Percentiles rank a stretch among this genome's conserved stretches.
phyloP scores from a whole-genome alignment of 352 stramenopile species.

The Pythium oligandrum region DNA sequence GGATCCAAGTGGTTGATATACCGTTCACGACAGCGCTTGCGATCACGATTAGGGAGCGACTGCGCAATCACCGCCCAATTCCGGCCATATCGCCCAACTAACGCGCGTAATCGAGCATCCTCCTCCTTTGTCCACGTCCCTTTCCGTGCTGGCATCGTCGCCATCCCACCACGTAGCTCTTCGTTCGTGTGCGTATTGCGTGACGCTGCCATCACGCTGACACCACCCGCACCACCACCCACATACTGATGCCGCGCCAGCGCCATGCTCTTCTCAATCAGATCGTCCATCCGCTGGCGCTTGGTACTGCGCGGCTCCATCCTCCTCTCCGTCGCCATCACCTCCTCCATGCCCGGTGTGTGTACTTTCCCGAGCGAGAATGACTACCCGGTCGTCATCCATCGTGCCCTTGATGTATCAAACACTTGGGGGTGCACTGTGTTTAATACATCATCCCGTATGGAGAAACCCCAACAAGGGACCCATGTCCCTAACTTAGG shows the following conservation, averaged over 20 bases:
- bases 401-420: too few species aligned
- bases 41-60: conserved; percentile 37
- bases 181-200: too few species aligned
- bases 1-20: conserved; percentile 66
- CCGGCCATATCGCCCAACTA: conserved; percentile 33
- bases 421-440: too few species aligned
- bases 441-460: too few species aligned
- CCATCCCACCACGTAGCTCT: too few species aligned
- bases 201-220: too few species aligned
- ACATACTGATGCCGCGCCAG: conserved; percentile 20
- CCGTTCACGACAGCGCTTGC: conserved; percentile 70
- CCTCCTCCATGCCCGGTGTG: not conserved
- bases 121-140: conserved; percentile 41
- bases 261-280: conserved; percentile 43
- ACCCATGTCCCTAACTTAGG: too few species aligned
- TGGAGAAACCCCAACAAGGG: too few species aligned
- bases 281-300: conserved; percentile 43
- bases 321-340: not conserved
- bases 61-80: conserved; percentile 39
- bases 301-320: conserved; percentile 23
- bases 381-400: conserved; percentile 11
- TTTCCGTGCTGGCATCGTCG: not conserved
- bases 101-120: conserved; percentile 31
- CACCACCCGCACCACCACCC: too few species aligned
- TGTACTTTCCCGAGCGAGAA: not conserved